These are phyloP conservation scores for Ramularia endophylla DNA, from an alignment of 2,329 filamentous ascomycete species.

Conservation along the genomic window DNA sequence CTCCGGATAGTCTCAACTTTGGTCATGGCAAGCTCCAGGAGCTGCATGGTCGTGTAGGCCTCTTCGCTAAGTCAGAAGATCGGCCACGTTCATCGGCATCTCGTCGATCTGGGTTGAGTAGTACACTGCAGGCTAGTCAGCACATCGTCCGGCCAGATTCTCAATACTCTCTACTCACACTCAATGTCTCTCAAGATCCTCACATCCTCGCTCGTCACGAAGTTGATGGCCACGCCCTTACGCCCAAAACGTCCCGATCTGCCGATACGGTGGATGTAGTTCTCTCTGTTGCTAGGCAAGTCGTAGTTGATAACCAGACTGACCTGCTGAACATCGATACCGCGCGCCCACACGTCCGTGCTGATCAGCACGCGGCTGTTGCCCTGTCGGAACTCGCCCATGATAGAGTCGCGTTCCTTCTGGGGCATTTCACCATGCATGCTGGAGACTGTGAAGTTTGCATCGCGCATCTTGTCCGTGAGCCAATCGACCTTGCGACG, in stretches of 20 bases:
- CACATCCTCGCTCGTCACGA: slow-evolving; percentile 96
- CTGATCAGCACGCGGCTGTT: slow-evolving; percentile 95
- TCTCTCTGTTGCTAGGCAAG: slow-evolving; percentile 95
- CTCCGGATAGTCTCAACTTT: neutral
- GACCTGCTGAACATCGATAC: slow-evolving; percentile 98
- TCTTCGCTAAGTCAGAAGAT: slow-evolving; percentile 28
- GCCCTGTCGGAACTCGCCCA: slow-evolving; percentile 97
- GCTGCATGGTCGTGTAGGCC: neutral
- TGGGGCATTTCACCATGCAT: slow-evolving; percentile 99
- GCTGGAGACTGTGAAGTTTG: slow-evolving; percentile 95
- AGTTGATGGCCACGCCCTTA: slow-evolving; percentile 99
- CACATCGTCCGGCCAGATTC: neutral
- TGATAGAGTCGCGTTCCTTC: slow-evolving; percentile 96
- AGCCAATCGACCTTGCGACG: slow-evolving; percentile 99
- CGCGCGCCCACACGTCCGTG: slow-evolving; percentile 95
- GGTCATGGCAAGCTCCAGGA: neutral
- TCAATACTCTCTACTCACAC: slow-evolving; percentile 50
- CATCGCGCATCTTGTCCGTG: slow-evolving; percentile 98
- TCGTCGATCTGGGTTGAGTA: slow-evolving; percentile 97
- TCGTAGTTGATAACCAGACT: slow-evolving; percentile 99
- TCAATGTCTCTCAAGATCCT: slow-evolving; percentile 97
- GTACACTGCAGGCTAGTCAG: slow-evolving; percentile 71
- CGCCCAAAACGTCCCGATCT: slow-evolving; percentile 91
- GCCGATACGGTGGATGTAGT: slow-evolving; percentile 98
- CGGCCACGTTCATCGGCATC: slow-evolving; percentile 83